phyloP scores from a whole-genome alignment of 2,329 filamentous ascomycete species.

The Penicillium sp. region DNA sequence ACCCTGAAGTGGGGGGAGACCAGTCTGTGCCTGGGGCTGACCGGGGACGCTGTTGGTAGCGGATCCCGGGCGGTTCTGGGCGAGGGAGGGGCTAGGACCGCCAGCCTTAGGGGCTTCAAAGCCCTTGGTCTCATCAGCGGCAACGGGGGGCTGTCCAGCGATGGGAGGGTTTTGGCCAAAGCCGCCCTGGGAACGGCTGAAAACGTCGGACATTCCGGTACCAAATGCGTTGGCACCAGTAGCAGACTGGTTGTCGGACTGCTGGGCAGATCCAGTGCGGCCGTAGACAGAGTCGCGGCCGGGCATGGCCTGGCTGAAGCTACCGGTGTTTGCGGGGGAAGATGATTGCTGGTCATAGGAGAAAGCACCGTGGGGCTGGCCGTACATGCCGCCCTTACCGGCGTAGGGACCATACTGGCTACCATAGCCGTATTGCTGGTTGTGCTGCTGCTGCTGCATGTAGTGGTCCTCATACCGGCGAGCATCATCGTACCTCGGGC shows the following conservation, averaged over 20 bases:
- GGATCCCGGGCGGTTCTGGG: slow-evolving; percentile 63
- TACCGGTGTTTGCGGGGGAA: slow-evolving; percentile 60
- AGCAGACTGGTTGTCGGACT: slow-evolving; percentile 54
- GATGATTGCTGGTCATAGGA: slow-evolving; percentile 67
- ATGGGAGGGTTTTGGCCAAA: slow-evolving; percentile 58
- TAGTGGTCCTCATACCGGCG: slow-evolving; percentile 49
- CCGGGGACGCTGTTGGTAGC: slow-evolving; percentile 59
- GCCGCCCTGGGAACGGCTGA: slow-evolving; percentile 58
- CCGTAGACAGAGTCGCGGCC: slow-evolving; percentile 60
- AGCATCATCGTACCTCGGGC: slow-evolving; percentile 52
- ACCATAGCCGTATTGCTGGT: slow-evolving; percentile 55
- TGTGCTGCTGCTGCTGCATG: slow-evolving; percentile 39
- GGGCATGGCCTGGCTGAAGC: slow-evolving; percentile 44
- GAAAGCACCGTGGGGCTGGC: slow-evolving; percentile 54
- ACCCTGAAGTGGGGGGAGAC: slow-evolving; percentile 55
- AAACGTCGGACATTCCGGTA: slow-evolving; percentile 57
- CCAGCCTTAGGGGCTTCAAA: slow-evolving; percentile 58
- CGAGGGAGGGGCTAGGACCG: slow-evolving; percentile 61
- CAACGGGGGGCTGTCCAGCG: slow-evolving; percentile 50
- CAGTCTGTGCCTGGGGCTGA: slow-evolving; percentile 51
- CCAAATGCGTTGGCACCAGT: slow-evolving; percentile 52
- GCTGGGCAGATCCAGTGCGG: slow-evolving; percentile 58
- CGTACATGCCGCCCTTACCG: slow-evolving; percentile 62
- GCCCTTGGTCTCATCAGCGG: slow-evolving; percentile 57
- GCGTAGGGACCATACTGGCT: slow-evolving; percentile 54